phyloP scores from a whole-genome alignment of 2,329 filamentous ascomycete genomes.

The Westerdykella ornata region DNA sequence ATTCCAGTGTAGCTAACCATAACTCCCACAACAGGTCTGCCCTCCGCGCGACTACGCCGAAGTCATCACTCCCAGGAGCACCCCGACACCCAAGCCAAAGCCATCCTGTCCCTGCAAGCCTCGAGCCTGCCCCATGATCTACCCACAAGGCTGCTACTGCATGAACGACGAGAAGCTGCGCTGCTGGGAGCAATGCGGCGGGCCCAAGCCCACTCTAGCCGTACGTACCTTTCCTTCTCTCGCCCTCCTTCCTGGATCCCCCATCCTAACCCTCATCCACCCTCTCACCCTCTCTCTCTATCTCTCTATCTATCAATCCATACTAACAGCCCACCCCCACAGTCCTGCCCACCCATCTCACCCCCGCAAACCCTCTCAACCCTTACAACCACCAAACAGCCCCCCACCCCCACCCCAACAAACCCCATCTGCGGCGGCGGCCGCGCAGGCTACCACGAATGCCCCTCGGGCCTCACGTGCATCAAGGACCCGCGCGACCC shows the following conservation, averaged over 20 bases:
- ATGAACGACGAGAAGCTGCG: constrained; percentile 12
- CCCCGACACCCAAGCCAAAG: constrained; percentile 2
- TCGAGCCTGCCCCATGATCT: constrained; percentile 16
- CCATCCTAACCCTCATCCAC: too few species aligned
- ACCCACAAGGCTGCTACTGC: constrained; percentile 26
- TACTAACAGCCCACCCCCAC: not conserved
- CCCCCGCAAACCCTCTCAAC: not conserved
- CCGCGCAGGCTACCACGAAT: constrained; percentile 10
- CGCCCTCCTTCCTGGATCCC: too few species aligned
- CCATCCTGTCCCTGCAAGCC: constrained; percentile 18
- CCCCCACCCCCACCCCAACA: constrained; percentile 5
- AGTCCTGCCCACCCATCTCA: constrained; percentile 9
- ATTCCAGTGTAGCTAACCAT: not conserved
- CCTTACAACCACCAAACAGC: not conserved
- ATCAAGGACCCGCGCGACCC: constrained; percentile 26
- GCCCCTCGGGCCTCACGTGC: constrained; percentile 17
- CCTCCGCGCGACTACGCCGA: not conserved
- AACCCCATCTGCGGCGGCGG: constrained; percentile 25
- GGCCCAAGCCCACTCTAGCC: constrained; percentile 9
- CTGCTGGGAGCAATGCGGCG: constrained; percentile 28
- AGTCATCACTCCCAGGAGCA: constrained; percentile 1
- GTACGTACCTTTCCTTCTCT: constrained; percentile 9
- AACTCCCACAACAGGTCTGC: not conserved
- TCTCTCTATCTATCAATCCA: not conserved
- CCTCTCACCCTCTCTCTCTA: not conserved